Evolutionary conservation across 768 basidiomycete genomes (phyloP).

Genomic region (Leccinum sublutescens): DNA sequence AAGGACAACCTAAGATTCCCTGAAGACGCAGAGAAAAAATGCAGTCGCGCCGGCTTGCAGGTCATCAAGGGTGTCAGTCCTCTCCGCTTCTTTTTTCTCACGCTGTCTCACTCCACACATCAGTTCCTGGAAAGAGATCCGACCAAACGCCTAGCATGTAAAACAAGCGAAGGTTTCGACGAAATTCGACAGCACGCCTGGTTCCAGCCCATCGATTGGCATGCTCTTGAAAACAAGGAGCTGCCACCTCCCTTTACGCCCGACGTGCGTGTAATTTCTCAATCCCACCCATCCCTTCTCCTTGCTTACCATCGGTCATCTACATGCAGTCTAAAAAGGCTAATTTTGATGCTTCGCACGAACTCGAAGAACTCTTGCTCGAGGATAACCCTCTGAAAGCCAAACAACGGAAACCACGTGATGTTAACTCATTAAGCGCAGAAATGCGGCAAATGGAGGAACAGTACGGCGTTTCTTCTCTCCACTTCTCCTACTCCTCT

Average conservation of each 20-base stretch:
- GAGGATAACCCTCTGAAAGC: conserved; percentile 98
- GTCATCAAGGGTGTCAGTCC: conserved; percentile 74
- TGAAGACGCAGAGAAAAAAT: conserved; percentile 81
- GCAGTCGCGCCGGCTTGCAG: conserved; percentile 72
- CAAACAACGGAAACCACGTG: conserved; percentile 87
- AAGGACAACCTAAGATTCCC: conserved; percentile 88
- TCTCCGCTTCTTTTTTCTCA: conserved; percentile 12
- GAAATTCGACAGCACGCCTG: conserved; percentile 81
- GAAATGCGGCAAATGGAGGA: conserved; percentile 99
- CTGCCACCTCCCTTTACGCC: conserved; percentile 83
- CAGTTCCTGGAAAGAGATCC: conserved; percentile 90
- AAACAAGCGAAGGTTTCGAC: conserved; percentile 74
- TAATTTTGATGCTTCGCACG: conserved; percentile 98
- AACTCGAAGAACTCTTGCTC: conserved; percentile 90
- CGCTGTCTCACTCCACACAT: conserved; percentile 2
- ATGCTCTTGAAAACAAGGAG: conserved; percentile 72
- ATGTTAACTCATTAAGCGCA: conserved; percentile 70
- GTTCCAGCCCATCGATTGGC: conserved; percentile 92
- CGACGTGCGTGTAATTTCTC: conserved; percentile 54
- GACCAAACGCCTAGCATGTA: conserved; percentile 77
- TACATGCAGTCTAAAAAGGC: conserved; percentile 89
- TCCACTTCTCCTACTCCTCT: neutral
- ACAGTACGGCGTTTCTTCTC: conserved; percentile 56
- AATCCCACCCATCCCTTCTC: neutral
- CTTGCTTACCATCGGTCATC: conserved; percentile 5